Base-by-base conservation (phyloP, 2,329 filamentous ascomycete genomes). In the Aspergillus fijiensis region DNA sequence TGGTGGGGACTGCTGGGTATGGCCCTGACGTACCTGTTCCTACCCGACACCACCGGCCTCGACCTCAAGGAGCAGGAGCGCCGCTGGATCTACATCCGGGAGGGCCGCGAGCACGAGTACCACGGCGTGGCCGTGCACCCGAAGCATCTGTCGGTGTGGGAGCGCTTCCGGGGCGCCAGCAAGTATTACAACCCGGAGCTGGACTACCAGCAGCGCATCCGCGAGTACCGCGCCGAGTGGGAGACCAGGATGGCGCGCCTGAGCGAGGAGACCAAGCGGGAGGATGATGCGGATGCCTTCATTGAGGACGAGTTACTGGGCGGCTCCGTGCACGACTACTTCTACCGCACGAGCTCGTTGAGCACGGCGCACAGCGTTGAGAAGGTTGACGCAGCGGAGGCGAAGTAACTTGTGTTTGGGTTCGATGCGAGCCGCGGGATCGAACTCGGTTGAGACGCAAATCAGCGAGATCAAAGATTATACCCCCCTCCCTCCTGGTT, bases 61-160 rank as follows among this genome's bases (percentile, higher is more conserved):
- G 53, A 55, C 21, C 53, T 55, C 27, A 55, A 55, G 27, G 53
- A 55, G 42, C 53, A 55, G 42, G 53, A 55, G 27, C 53, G 53
- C 45, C 53, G 53, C 19, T 55, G 53, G 53, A 27, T 45, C 25
- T 55, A 48, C 12, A 47, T 55, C 45, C 53, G 53, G 0, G 42
- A 33, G 27, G 53, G 53, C 25, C 53, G 53, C 6, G 53, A 55
- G 12, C 45, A 55, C 45, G 53, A 55, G 42, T 55, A 55, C 29
- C 53, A 55, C 42, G 53, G 53, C 23, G 53, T 55, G 3, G 53
- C 53, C n/a, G 45, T 55, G 10, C 42, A 55, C 7, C 42, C 42
- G 3, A 55, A 55, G 53, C 53, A 55, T n/a, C 14, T 55, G 42
- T 55, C 53, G 6, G n/a, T 55, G 53, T 55, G 53, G 53, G 53